Percentiles rank a stretch among this genome's conserved stretches.
These are phyloP conservation scores for Wickerhamiella occidentalis DNA, from an alignment of 805 yeast species.

Conservation along the genomic window DNA sequence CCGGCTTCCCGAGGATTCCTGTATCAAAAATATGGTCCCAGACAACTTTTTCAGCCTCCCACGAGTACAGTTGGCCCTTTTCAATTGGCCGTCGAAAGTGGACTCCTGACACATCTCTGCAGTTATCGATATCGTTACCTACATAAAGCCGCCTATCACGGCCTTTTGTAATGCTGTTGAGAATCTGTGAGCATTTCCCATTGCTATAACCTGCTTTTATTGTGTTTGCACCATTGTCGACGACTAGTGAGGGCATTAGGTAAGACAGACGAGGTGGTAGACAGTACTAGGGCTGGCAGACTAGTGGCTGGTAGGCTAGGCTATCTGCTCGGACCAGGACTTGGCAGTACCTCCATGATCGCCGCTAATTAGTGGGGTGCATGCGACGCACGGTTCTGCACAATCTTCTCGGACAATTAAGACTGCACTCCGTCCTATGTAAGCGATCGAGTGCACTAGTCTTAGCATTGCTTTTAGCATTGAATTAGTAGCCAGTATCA, in stretches of 20 bases:
- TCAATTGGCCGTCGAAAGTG: constrained; percentile 72
- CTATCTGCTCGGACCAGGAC: no score
- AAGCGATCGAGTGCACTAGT: no score
- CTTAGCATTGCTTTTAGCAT: no score
- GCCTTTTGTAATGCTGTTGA: constrained; percentile 63
- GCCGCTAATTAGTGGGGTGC: no score
- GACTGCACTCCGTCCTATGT: no score
- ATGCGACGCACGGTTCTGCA: no score
- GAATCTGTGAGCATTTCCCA: constrained; percentile 37
- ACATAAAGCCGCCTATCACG: constrained; percentile 61
- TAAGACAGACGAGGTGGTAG: not conserved
- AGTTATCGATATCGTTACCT: constrained; percentile 53
- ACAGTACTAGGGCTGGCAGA: no score
- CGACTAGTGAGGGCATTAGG: constrained; percentile 33
- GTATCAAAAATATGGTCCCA: constrained; percentile 73
- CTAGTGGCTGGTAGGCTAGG: no score
- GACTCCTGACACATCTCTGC: constrained; percentile 65
- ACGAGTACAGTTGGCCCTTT: constrained; percentile 75
- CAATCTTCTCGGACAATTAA: no score
- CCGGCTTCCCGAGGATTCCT: constrained; percentile 21
- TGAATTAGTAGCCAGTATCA: no score
- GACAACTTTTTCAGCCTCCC: constrained; percentile 79
- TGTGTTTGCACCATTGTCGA: constrained; percentile 85
- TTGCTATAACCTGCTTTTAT: constrained; percentile 51
- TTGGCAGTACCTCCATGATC: no score